Percentiles rank a stretch among this genome's conserved stretches.
These are phyloP conservation scores for Russula sp. DNA, from an alignment of 768 basidiomycete genomes.

Conservation along the genomic window DNA sequence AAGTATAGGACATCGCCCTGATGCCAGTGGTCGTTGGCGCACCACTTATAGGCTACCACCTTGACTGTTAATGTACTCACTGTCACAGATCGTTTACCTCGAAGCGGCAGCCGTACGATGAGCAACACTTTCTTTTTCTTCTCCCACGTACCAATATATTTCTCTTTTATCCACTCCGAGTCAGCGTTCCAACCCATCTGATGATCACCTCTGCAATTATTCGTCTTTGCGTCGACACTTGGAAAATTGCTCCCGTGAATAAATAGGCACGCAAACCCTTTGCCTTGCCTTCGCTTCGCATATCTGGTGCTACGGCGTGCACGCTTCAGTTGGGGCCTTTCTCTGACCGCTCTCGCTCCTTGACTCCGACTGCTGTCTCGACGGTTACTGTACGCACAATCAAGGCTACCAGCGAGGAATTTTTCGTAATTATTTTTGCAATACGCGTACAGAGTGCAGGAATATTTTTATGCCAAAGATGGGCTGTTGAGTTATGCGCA, in stretches of 20 bases:
- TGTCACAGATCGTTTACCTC: too few relatives aligned
- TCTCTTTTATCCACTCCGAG: background rate
- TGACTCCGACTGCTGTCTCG: background rate
- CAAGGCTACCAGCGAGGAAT: too few relatives aligned
- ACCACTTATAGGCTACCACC: too few relatives aligned
- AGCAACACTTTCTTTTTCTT: background rate
- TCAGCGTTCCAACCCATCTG: background rate
- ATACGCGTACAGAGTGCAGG: too few relatives aligned
- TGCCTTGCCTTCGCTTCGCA: too few relatives aligned
- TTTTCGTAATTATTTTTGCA: too few relatives aligned
- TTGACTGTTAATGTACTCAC: too few relatives aligned
- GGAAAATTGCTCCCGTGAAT: background rate
- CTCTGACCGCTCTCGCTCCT: background rate
- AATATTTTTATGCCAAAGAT: too few relatives aligned
- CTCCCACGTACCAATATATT: background rate
- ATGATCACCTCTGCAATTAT: background rate
- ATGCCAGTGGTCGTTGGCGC: background rate
- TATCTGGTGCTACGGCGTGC: background rate
- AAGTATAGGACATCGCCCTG: background rate
- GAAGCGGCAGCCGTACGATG: too few relatives aligned
- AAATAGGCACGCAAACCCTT: background rate
- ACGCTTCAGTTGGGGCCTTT: constrained; percentile 4
- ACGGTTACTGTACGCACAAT: background rate
- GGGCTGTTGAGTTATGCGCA: too few relatives aligned
- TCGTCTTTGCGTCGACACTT: background rate